phyloP scores from a whole-genome alignment of 2,329 filamentous ascomycete species.

The Neurospora sp. region DNA sequence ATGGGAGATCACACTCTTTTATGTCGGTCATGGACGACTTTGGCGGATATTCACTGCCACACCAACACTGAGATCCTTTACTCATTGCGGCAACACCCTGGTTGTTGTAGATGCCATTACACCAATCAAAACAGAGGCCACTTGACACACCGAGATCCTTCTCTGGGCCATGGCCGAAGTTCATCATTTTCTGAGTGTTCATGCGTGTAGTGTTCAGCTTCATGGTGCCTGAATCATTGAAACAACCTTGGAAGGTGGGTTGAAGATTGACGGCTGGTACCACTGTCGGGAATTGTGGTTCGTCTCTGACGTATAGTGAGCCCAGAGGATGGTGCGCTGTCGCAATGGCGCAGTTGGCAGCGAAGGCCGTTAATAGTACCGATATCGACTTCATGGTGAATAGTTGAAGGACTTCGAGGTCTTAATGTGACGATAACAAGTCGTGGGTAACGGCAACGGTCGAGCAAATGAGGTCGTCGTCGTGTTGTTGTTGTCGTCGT shows the following conservation, averaged over 20 bases:
- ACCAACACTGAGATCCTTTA: slow-evolving; percentile 57
- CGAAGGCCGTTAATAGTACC: slow-evolving; percentile 8
- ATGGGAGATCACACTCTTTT: slow-evolving; percentile 53
- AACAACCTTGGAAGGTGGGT: slow-evolving; percentile 33
- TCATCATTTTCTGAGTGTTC: neutral
- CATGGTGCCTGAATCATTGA: slow-evolving; percentile 32
- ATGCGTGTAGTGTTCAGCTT: slow-evolving; percentile 9
- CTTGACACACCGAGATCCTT: neutral
- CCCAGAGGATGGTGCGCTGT: neutral
- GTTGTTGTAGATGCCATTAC: too few species aligned
- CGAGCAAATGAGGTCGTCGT: neutral
- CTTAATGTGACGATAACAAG: neutral
- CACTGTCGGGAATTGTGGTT: neutral
- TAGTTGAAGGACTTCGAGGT: neutral
- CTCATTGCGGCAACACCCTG: slow-evolving; percentile 40
- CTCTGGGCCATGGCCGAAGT: neutral
- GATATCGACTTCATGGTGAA: slow-evolving; percentile 16
- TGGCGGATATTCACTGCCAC: slow-evolving; percentile 60
- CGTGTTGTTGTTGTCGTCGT: neutral
- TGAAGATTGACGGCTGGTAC: too few species aligned
- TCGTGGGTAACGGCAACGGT: neutral
- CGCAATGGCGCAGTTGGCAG: slow-evolving; percentile 1
- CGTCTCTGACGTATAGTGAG: neutral
- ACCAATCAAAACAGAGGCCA: neutral
- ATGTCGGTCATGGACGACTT: slow-evolving; percentile 42